phyloP scores from a whole-genome alignment of 176 grass and related monocot genomes.

The Aegilops tauschii region DNA sequence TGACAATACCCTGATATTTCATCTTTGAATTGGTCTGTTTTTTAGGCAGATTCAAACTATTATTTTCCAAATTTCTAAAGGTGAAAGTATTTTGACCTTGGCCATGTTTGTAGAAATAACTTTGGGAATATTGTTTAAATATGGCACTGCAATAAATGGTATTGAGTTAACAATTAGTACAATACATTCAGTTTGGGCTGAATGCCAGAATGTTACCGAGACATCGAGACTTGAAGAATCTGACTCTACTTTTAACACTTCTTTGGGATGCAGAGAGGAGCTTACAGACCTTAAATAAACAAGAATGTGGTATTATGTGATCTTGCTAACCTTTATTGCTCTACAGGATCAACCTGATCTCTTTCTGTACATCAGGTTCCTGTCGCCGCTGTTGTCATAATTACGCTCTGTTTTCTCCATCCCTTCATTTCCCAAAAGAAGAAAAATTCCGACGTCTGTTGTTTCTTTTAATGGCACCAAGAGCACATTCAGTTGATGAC shows the following conservation, averaged over 20 bases:
- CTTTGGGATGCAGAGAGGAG: too few relatives aligned
- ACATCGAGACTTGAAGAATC: background rate
- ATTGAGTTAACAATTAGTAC: background rate
- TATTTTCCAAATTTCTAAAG: background rate
- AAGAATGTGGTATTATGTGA: too few relatives aligned
- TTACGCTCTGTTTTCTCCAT: constrained; percentile 33
- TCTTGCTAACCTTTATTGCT: background rate
- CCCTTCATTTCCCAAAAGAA: background rate
- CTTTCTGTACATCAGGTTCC: background rate
- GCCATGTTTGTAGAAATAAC: background rate
- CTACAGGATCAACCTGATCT: constrained; percentile 20
- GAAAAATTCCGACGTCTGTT: too few relatives aligned
- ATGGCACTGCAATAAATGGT: background rate
- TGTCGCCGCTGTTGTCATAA: constrained; percentile 94
- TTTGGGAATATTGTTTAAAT: background rate
- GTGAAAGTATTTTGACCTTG: constrained; percentile 7
- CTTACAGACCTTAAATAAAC: too few relatives aligned
- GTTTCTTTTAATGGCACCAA: too few relatives aligned
- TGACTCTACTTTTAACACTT: too few relatives aligned
- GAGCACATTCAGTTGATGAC: too few relatives aligned
- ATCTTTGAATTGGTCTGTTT: background rate
- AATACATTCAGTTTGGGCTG: too few relatives aligned
- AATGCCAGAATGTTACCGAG: too few relatives aligned
- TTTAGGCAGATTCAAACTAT: background rate
- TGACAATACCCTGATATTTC: background rate